Evolutionary conservation across 2,329 filamentous ascomycete species (phyloP).

Genomic region (Ambrosiella xylebori): DNA sequence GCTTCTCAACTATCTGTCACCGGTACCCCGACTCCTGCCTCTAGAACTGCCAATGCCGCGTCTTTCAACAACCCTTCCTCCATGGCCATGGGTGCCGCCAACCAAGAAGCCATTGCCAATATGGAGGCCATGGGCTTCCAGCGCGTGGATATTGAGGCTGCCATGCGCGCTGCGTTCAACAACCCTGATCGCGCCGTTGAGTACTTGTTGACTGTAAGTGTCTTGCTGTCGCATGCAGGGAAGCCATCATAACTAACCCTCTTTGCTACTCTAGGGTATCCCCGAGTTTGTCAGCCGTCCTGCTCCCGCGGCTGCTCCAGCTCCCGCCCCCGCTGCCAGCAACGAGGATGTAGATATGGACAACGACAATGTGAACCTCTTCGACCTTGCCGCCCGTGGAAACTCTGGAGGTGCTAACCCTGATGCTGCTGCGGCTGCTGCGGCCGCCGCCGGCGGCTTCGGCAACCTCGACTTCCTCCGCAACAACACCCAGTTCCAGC

Average conservation of each 20-base stretch:
- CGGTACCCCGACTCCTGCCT: slow-evolving; percentile 37
- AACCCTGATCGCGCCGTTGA: slow-evolving; percentile 96
- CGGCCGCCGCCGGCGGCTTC: slow-evolving; percentile 35
- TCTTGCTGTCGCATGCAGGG: neutral
- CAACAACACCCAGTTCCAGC: slow-evolving; percentile 94
- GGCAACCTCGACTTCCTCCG: slow-evolving; percentile 85
- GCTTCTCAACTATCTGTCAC: slow-evolving; percentile 21
- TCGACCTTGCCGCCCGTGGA: slow-evolving; percentile 77
- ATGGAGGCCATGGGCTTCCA: slow-evolving; percentile 98
- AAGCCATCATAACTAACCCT: neutral
- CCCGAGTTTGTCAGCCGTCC: slow-evolving; percentile 58
- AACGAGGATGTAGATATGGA: slow-evolving; percentile 27
- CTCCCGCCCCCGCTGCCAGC: slow-evolving; percentile 23
- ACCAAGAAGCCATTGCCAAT: slow-evolving; percentile 65
- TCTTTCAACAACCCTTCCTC: slow-evolving; percentile 55
- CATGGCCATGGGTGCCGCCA: slow-evolving; percentile 71
- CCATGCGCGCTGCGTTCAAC: slow-evolving; percentile 91
- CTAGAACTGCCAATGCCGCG: slow-evolving; percentile 26
- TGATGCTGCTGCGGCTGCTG: slow-evolving; percentile 33
- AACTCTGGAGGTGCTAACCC: slow-evolving; percentile 26
- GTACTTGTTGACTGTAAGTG: slow-evolving; percentile 67
- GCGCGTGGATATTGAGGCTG: slow-evolving; percentile 71
- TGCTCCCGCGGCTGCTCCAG: slow-evolving; percentile 24
- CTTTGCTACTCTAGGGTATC: slow-evolving; percentile 53
- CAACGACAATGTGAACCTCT: slow-evolving; percentile 66